Conservation (phyloP, 2,329 filamentous ascomycete species). For the Aspergillus costaricaensis region DNA sequence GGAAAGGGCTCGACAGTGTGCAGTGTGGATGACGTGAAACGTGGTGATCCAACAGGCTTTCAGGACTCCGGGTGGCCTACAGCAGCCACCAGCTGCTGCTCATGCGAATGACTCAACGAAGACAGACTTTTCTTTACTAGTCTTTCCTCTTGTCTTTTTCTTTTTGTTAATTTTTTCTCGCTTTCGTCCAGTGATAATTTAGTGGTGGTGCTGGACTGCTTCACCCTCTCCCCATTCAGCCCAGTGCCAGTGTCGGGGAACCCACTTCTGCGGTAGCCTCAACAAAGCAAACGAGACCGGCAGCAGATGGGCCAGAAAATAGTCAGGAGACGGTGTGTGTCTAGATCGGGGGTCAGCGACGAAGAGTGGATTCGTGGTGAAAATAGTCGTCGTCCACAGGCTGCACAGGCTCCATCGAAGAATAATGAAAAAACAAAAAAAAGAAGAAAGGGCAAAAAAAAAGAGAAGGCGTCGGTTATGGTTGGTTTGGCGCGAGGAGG, state of each 20-base stretch:
- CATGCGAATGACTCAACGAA: constrained; percentile 25
- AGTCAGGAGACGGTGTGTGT: constrained; percentile 27
- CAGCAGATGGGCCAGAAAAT: constrained; percentile 33
- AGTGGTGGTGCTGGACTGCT: constrained; percentile 7
- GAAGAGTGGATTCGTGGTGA: constrained; percentile 28
- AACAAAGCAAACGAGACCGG: constrained; percentile 24
- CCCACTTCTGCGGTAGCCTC: constrained; percentile 19
- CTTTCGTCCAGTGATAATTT: constrained; percentile 9
- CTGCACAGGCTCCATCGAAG: constrained; percentile 41
- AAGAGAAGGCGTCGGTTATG: constrained; percentile 7
- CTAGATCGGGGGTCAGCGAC: constrained; percentile 36
- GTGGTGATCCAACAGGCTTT: constrained; percentile 30
- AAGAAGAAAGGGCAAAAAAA: no score
- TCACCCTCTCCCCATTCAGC: constrained; percentile 13
- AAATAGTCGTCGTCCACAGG: constrained; percentile 25
- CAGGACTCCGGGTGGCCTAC: constrained; percentile 21
- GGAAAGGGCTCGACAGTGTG: constrained; percentile 19
- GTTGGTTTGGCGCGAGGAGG: constrained; percentile 15
- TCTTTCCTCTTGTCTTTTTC: constrained; percentile 5
- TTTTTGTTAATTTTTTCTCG: constrained; percentile 9
- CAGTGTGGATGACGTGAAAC: constrained; percentile 31
- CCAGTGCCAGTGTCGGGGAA: constrained; percentile 17
- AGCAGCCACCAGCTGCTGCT: constrained; percentile 26
- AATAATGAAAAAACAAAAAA: not conserved
- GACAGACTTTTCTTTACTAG: constrained; percentile 16